These are phyloP conservation scores for Trichophaea hybrida DNA, from an alignment of 2,329 filamentous ascomycete genomes.

Conservation along the genomic window DNA sequence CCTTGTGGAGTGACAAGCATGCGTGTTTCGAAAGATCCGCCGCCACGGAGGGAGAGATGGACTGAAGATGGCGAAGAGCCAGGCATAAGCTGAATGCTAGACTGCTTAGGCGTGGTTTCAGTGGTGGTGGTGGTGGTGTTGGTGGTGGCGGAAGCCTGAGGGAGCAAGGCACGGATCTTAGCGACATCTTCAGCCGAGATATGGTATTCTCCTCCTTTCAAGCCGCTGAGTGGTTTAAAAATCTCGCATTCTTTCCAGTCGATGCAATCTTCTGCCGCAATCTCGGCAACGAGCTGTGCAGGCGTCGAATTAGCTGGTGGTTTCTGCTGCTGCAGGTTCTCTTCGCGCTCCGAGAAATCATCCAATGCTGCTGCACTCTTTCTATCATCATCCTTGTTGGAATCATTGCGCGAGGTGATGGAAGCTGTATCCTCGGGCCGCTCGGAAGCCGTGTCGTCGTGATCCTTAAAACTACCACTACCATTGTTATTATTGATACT, in stretches of 20 bases:
- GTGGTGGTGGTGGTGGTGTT: background rate
- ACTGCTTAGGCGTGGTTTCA: conserved; percentile 1
- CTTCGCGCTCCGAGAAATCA: background rate
- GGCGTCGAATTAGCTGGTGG: background rate
- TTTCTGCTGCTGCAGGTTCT: background rate
- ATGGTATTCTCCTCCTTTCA: background rate
- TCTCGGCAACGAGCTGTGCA: background rate
- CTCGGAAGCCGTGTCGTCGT: background rate
- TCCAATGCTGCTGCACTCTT: background rate
- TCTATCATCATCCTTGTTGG: background rate
- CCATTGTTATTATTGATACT: conserved; percentile 7
- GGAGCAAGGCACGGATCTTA: background rate
- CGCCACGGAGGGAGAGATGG: conserved; percentile 9
- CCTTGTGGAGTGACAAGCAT: conserved; percentile 63
- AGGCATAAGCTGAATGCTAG: conserved; percentile 8
- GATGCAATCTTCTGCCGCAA: background rate
- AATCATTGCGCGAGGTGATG: conserved; percentile 8
- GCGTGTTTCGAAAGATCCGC: conserved; percentile 32
- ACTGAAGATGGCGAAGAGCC: background rate
- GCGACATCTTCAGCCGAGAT: background rate
- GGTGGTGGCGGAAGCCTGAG: background rate
- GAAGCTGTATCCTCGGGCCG: conserved; percentile 14
- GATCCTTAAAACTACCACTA: background rate
- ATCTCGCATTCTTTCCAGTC: background rate
- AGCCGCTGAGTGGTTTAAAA: background rate